Percentiles rank a stretch among this genome's conserved stretches.
These are phyloP conservation scores for Apium graveolens DNA, from an alignment of 129 eudicot species.

Conservation along the genomic window DNA sequence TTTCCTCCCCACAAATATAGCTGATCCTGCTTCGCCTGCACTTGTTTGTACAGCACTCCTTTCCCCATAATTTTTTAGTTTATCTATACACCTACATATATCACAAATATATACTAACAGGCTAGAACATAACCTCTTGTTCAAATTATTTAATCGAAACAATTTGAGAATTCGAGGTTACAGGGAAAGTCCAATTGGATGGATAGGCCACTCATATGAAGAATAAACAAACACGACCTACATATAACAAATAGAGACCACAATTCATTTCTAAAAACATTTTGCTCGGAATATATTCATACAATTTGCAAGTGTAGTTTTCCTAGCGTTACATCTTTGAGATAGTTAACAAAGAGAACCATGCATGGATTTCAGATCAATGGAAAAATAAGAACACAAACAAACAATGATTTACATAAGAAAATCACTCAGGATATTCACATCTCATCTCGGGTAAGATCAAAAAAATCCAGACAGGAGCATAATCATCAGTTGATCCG, in stretches of 20 bases:
- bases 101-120: background rate
- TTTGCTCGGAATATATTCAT: background rate
- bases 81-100: background rate
- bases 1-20: too few relatives aligned
- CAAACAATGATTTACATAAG: conserved; percentile 34
- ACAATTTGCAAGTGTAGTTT: background rate
- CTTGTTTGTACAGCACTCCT: background rate
- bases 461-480: conserved; percentile 12
- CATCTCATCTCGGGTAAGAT: conserved; percentile 35
- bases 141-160: background rate
- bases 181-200: background rate
- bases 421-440: conserved; percentile 29
- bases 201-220: background rate
- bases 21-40: background rate
- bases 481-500: conserved; percentile 7
- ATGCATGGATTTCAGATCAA: conserved; percentile 10
- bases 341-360: conserved; percentile 4
- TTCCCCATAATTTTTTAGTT: background rate
- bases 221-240: background rate
- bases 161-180: background rate
- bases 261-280: background rate
- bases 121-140: background rate
- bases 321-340: background rate
- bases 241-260: background rate
- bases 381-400: conserved; percentile 7